Evolutionary conservation across 2,329 filamentous ascomycete genomes (phyloP).

Genomic region (Alternaria sp.): DNA sequence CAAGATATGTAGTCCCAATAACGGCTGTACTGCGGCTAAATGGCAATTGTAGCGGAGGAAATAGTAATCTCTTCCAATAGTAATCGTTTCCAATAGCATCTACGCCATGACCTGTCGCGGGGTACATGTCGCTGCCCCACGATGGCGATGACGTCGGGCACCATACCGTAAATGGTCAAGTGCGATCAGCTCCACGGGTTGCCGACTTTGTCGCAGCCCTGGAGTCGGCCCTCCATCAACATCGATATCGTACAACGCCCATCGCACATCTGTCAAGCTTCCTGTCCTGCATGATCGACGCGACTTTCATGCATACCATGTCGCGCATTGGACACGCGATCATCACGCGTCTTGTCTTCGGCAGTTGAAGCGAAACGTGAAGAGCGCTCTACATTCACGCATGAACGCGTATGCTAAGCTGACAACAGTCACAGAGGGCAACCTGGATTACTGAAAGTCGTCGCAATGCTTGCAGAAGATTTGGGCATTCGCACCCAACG

Average conservation of each 20-base stretch:
- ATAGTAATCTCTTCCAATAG: slow-evolving; percentile 5
- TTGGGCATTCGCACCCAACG: not conserved
- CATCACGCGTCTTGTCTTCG: not conserved
- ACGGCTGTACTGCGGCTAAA: slow-evolving; percentile 26
- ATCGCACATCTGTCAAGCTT: not conserved
- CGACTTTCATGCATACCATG: not conserved
- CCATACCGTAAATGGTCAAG: slow-evolving; percentile 19
- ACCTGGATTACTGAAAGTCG: not conserved
- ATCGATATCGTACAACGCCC: not conserved
- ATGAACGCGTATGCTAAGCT: not conserved
- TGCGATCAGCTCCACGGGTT: slow-evolving; percentile 12
- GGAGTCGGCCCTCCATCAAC: not conserved
- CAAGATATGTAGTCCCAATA: not conserved
- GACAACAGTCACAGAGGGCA: not conserved
- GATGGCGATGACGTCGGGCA: slow-evolving; percentile 19
- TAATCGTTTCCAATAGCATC: slow-evolving; percentile 14
- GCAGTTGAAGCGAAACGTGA: not conserved
- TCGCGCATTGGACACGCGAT: not conserved
- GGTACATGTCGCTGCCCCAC: slow-evolving; percentile 20
- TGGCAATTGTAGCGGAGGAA: slow-evolving; percentile 11
- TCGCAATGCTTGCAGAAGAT: not conserved
- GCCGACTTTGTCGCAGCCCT: not conserved
- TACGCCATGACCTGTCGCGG: slow-evolving; percentile 8
- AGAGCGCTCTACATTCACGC: not conserved
- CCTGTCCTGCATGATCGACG: not conserved